Evolutionary conservation across 306 rosid species (phyloP), one percentile per base, ranked within the genome.

Genomic region (Cajanus cajan): DNA sequence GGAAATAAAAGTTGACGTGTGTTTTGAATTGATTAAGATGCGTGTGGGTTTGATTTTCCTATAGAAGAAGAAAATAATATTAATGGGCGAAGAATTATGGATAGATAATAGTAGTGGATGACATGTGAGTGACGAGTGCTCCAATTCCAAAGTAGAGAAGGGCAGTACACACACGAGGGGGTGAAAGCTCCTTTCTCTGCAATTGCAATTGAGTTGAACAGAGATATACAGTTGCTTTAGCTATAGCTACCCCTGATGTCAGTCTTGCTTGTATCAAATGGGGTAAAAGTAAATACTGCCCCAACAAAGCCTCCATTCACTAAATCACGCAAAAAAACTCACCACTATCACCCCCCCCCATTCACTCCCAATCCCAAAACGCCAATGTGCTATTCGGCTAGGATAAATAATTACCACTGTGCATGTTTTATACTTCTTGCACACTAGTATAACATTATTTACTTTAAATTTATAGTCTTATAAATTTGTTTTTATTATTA

Each of bases 141-240:
- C 58, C 21, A 80, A 61, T 71, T 76, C 67, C 16, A 31, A 82
- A 71, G 54, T 8, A 18, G 59, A 24, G 64, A 45, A 59, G 63
- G 63, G 50, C 78, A 83, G 71, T 48, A 50, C 48, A 69, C 87
- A 80, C 87, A 77, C 85, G 80, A 82, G 86, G 84, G 80, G 80
- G 65, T 75, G 86, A 79, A 61, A 65, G 70, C 78, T 74, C 52
- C 51, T 73, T 62, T 59, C 48, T 61, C 63, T 50, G 28, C 45
- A 40, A 58, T 8, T 47, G 58, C 45, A 40, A 58, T 8, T 47
- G 58, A 68, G 39, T 45, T 54, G 40, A 68, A 55, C 77, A 82
- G 82, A 77, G 64, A 51, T 71, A 82, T 19, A 84, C 65, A 68
- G 82, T 69, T 50, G 74, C 78, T 77, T 71, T 80, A 39, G 74